A percentile compares a stretch with the other conserved stretches of the same genome.
These are phyloP conservation scores for Fraxinus excelsior DNA, from an alignment of 257 asterid genomes.

Conservation along the genomic window DNA sequence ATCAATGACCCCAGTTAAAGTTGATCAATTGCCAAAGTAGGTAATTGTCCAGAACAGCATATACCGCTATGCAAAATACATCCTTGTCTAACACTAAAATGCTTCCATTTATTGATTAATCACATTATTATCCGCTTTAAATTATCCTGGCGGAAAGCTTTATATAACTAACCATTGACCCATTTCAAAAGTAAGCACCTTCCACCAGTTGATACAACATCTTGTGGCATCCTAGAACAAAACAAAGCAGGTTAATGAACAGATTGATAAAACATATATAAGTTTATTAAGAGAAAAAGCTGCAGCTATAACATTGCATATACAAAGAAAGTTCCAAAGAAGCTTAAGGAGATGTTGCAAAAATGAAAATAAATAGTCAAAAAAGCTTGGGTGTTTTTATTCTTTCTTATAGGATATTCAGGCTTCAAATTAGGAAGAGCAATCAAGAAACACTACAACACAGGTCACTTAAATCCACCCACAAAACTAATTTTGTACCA, in stretches of 20 bases:
- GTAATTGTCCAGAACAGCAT: neutral
- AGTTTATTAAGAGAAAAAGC: neutral
- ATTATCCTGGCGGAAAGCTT: neutral
- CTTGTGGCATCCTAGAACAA: constrained; percentile 51
- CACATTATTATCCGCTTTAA: neutral
- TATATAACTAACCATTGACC: constrained; percentile 46
- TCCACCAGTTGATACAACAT: constrained; percentile 52
- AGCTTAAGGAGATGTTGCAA: neutral
- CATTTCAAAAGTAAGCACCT: constrained; percentile 48
- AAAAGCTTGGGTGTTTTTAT: neutral
- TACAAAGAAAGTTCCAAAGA: neutral
- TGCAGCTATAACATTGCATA: neutral
- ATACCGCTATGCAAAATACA: neutral
- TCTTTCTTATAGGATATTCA: neutral
- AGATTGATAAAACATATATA: neutral
- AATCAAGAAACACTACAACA: neutral
- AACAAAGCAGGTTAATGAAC: constrained; percentile 5
- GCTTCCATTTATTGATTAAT: neutral
- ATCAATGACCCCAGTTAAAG: neutral
- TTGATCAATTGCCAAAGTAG: neutral
- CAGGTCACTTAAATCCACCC: neutral
- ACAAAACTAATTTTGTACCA: neutral
- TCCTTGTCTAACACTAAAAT: neutral
- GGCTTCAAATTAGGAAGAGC: neutral
- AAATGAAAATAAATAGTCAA: neutral